Evolutionary conservation across 768 basidiomycete species (phyloP).

Genomic region (Jaapia argillacea): DNA sequence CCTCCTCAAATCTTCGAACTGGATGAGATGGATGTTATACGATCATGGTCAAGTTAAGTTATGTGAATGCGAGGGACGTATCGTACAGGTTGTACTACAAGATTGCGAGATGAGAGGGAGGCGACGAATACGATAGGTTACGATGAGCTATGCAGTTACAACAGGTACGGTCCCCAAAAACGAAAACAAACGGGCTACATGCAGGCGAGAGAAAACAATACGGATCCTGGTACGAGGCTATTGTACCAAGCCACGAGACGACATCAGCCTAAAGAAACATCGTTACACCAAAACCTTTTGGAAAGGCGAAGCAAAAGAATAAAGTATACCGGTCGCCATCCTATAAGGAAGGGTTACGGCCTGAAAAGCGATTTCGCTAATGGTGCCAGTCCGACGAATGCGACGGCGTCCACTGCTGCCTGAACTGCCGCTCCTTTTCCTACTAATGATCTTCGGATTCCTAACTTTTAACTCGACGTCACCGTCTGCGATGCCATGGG

Average conservation of each 20-base stretch:
- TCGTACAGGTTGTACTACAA: too few relatives aligned
- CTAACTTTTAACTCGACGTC: slow-evolving; percentile 2
- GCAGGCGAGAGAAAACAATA: too few relatives aligned
- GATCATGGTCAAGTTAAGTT: too few relatives aligned
- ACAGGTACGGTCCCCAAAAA: too few relatives aligned
- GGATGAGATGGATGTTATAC: too few relatives aligned
- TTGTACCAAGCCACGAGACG: neutral
- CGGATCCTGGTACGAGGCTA: too few relatives aligned
- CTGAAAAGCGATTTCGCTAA: slow-evolving; percentile 4
- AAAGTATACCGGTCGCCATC: slow-evolving; percentile 7
- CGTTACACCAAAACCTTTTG: neutral
- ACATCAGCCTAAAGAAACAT: neutral
- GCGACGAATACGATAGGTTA: too few relatives aligned
- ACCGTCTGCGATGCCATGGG: slow-evolving; percentile 4
- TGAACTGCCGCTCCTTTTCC: neutral
- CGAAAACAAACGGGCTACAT: too few relatives aligned
- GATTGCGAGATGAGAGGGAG: too few relatives aligned
- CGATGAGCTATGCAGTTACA: too few relatives aligned
- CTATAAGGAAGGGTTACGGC: slow-evolving; percentile 11
- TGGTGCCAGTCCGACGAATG: neutral
- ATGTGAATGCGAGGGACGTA: too few relatives aligned
- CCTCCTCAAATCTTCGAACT: too few relatives aligned
- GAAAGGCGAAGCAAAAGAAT: slow-evolving; percentile 10
- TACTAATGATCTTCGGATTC: neutral
- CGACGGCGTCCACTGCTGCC: neutral